Conservation (phyloP, 306 rosid species). For the Dryas alaskensis region DNA sequence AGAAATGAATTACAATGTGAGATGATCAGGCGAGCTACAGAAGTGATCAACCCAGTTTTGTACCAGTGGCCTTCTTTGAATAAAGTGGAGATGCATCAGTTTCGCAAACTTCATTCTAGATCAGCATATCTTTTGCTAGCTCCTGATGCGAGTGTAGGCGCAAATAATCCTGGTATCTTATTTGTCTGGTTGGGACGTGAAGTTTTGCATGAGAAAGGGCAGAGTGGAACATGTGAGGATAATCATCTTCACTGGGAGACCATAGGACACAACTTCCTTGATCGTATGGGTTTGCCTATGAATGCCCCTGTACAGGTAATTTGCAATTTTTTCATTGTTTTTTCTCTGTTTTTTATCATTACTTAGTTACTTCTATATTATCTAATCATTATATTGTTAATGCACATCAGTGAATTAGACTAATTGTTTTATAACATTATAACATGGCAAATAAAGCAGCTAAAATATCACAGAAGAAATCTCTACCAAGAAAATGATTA, state of each 20-base stretch:
- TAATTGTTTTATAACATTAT: neutral
- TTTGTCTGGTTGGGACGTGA: slow-evolving; percentile 46
- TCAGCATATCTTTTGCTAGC: slow-evolving; percentile 34
- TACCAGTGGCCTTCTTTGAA: slow-evolving; percentile 47
- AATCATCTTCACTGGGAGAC: slow-evolving; percentile 32
- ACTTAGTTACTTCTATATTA: neutral
- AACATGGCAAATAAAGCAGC: neutral
- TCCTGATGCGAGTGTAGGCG: slow-evolving; percentile 21
- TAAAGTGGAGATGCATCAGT: slow-evolving; percentile 19
- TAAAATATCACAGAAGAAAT: neutral
- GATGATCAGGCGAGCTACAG: slow-evolving; percentile 4
- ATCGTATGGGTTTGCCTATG: slow-evolving; percentile 33
- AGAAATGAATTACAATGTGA: slow-evolving; percentile 29
- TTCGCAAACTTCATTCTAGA: slow-evolving; percentile 32
- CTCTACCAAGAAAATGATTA: too few species aligned
- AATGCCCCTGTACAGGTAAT: slow-evolving; percentile 42
- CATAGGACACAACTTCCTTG: slow-evolving; percentile 30
- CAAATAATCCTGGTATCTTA: slow-evolving; percentile 13
- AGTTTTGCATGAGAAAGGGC: slow-evolving; percentile 16
- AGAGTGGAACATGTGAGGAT: neutral
- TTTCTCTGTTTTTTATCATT: neutral
- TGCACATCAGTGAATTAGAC: neutral
- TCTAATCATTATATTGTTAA: neutral
- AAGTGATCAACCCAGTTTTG: slow-evolving; percentile 23
- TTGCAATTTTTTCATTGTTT: neutral